A percentile compares a stretch with the other conserved stretches of the same genome.
phyloP scores from a whole-genome alignment of 2,329 filamentous ascomycete genomes.

The Graphilbum fragrans region DNA sequence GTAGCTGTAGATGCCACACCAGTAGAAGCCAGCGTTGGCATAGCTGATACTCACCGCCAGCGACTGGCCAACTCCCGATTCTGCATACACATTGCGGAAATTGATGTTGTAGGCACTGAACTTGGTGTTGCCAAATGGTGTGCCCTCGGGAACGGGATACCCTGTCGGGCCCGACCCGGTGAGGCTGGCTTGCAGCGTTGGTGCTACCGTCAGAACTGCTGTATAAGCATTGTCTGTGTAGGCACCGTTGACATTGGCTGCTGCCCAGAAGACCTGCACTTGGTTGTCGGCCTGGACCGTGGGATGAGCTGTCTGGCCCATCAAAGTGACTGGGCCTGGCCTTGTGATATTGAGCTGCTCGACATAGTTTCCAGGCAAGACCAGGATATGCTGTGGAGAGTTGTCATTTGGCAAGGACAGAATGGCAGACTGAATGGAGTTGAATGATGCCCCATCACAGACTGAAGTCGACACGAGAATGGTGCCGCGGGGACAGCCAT shows the following conservation, averaged over 20 bases:
- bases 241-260: conserved; percentile 34
- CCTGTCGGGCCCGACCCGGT: conserved; percentile 52
- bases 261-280: conserved; percentile 46
- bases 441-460: conserved; percentile 20
- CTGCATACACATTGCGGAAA: conserved; percentile 39
- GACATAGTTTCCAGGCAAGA: conserved; percentile 46
- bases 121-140: conserved; percentile 50
- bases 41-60: conserved; percentile 49
- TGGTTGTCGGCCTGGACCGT: conserved; percentile 23
- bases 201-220: conserved; percentile 48
- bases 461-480: conserved; percentile 27
- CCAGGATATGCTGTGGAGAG: conserved; percentile 40
- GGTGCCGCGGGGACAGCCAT: conserved; percentile 26
- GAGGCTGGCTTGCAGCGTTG: conserved; percentile 48
- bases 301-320: conserved; percentile 38
- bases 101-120: conserved; percentile 58
- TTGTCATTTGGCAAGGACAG: conserved; percentile 26
- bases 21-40: conserved; percentile 56
- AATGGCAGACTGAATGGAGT: conserved; percentile 27
- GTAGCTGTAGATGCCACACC: conserved; percentile 53
- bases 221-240: conserved; percentile 51
- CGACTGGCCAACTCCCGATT: conserved; percentile 38
- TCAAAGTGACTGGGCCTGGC: conserved; percentile 44
- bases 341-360: conserved; percentile 57
- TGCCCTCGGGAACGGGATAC: conserved; percentile 44